A percentile compares a stretch with the other conserved stretches of the same genome.
Evolutionary conservation across 1,284 basidiomycete genomes (phyloP).

Genomic region (Calocybe gambosa): DNA sequence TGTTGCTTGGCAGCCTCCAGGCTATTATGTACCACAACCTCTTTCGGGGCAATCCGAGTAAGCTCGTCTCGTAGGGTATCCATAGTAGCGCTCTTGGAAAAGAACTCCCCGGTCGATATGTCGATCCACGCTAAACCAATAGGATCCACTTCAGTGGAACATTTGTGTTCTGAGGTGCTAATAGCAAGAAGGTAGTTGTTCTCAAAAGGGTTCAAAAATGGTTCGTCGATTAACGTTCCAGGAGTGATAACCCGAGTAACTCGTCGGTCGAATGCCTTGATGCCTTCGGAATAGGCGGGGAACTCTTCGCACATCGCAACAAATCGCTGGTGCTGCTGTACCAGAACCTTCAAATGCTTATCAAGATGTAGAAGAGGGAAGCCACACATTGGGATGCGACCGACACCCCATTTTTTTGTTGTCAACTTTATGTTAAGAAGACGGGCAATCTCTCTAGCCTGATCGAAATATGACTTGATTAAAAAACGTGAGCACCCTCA

Average conservation of each 20-base stretch:
- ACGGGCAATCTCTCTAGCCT: constrained; percentile 73
- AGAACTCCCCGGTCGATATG: constrained; percentile 93
- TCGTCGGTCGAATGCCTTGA: constrained; percentile 64
- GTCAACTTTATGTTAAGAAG: constrained; percentile 81
- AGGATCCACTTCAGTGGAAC: constrained; percentile 12
- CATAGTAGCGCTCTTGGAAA: constrained; percentile 56
- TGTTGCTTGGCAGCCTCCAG: constrained; percentile 35
- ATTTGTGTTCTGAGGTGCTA: constrained; percentile 18
- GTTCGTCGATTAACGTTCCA: constrained; percentile 87
- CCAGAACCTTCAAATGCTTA: constrained; percentile 80
- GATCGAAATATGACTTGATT: constrained; percentile 85
- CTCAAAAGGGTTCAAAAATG: constrained; percentile 77
- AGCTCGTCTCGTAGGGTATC: constrained; percentile 75
- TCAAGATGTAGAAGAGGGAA: constrained; percentile 85
- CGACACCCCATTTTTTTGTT: constrained; percentile 63
- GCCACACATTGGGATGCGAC: constrained; percentile 76
- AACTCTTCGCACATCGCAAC: constrained; percentile 94
- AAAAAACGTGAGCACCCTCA: constrained; percentile 9
- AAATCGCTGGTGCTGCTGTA: constrained; percentile 75
- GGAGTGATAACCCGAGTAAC: constrained; percentile 87
- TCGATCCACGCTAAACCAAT: constrained; percentile 89
- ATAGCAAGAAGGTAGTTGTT: constrained; percentile 87
- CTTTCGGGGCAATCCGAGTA: constrained; percentile 75
- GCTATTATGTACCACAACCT: constrained; percentile 64
- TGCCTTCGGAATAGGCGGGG: constrained; percentile 39